Percentiles rank a stretch among this genome's conserved stretches.
phyloP scores from a whole-genome alignment of 257 asterid genomes.

The Fraxinus cuspidata region DNA sequence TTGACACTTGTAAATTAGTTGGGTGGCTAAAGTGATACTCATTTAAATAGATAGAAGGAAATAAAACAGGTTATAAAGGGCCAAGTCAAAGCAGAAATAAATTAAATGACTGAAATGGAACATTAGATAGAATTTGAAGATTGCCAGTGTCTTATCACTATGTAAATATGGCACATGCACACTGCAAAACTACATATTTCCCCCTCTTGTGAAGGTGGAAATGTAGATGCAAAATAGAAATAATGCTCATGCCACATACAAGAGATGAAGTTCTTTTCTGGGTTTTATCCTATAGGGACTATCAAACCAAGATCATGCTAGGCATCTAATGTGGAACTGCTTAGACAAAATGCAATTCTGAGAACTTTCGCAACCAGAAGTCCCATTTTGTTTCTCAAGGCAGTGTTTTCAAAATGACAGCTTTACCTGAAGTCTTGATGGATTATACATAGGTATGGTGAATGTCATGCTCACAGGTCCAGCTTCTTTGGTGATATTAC shows the following conservation, averaged over 20 bases:
- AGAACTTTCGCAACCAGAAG: neutral
- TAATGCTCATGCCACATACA: neutral
- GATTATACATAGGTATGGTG: conserved; percentile 96
- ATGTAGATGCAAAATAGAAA: too few relatives aligned
- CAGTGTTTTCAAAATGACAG: neutral
- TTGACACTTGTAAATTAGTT: neutral
- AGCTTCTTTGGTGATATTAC: conserved; percentile 96
- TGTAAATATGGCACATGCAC: neutral
- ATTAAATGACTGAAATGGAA: neutral
- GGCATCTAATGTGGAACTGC: conserved; percentile 1
- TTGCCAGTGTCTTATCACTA: neutral
- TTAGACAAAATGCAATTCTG: neutral
- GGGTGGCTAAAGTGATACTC: neutral
- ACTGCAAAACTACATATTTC: neutral
- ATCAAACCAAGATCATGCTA: neutral
- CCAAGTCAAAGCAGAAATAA: neutral
- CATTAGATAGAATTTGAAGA: neutral
- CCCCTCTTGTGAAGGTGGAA: neutral
- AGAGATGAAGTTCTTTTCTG: neutral
- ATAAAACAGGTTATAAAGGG: neutral
- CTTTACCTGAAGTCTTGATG: conserved; percentile 93
- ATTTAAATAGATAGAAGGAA: neutral
- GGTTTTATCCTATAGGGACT: neutral
- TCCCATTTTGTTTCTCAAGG: neutral
- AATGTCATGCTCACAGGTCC: conserved; percentile 99